Base-by-base conservation (phyloP, 805 yeast species). In the Priceomyces medius region DNA sequence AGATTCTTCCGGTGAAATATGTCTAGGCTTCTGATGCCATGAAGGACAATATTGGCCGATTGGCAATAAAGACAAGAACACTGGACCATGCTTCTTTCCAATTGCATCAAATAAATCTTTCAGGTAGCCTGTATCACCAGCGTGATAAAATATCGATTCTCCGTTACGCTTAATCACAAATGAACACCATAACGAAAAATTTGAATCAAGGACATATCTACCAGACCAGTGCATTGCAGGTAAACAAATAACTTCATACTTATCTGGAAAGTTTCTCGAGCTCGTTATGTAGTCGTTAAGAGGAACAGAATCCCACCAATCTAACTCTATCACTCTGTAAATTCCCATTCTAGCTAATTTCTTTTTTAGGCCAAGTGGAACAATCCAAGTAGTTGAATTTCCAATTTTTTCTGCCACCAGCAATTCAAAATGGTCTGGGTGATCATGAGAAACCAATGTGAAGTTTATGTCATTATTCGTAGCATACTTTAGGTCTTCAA, bases 181-280 rank as follows among this genome's bases (percentile, higher is more conserved):
- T 0, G 97, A 88, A 53, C 96, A 87, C 98, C 98, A 91, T 39
- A 91, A 66, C 0, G 95, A 77, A 18, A 68, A 66, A 61, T 91
- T 91, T 2, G 95, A 77, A 59, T 91, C 98, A 14, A 81, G 56
- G n/a, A 90, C 61, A 24, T 77, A 76, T 27, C 97, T 66, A 0
- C 98, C 98, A 1, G 95, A 85, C 98, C 98, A 91, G 63, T 91
- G 98, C 95, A 85, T 84, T 0, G 97, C 88, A 0, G 98, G 98
- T 0, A 93, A 77, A 60, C 97, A 87, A 1, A 87, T 90, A 13
- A 91, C 70, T 50, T 87, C 89, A 68, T 84, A 89, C 5, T 68
- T 69, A 44, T 81, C 81, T 0, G 63, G 55, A 7, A 65, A 32
- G 4, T 57, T 54, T 8, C 62, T 57, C 2, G 54, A 52, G 7